Percentiles rank a stretch among this genome's conserved stretches.
phyloP scores from a whole-genome alignment of 2,329 filamentous ascomycete genomes.

The Pseudogymnoascus sp. region DNA sequence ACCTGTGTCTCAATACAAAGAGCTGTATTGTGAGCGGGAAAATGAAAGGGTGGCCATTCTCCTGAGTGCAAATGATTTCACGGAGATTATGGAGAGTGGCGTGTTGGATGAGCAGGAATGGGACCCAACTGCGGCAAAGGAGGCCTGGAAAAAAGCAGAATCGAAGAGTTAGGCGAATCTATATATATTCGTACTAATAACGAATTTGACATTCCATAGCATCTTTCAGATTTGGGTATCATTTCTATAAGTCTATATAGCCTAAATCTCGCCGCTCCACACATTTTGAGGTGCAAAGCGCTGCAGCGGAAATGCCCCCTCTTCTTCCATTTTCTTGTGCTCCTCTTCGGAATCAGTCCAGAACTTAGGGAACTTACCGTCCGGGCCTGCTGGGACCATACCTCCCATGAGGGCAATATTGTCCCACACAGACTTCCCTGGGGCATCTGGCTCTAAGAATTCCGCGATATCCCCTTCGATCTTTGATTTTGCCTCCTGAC shows the following conservation, averaged over 20 bases:
- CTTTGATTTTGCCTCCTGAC: slow-evolving; percentile 46
- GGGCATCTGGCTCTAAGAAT: slow-evolving; percentile 2
- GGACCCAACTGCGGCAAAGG: background rate
- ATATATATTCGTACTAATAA: background rate
- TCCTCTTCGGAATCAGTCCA: background rate
- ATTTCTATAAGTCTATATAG: background rate
- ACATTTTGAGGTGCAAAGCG: slow-evolving; percentile 2
- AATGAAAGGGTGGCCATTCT: slow-evolving; percentile 12
- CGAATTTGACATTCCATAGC: background rate
- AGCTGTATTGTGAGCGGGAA: slow-evolving; percentile 15
- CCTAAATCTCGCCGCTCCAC: background rate
- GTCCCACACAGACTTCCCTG: background rate
- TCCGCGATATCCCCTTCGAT: slow-evolving; percentile 31
- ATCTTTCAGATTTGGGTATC: background rate
- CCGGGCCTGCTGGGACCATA: background rate
- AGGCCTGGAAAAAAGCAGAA: background rate
- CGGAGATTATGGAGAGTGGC: slow-evolving; percentile 19
- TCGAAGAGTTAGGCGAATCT: background rate
- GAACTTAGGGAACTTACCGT: background rate
- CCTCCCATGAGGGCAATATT: background rate
- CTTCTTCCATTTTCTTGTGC: slow-evolving; percentile 4
- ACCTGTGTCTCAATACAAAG: slow-evolving; percentile 16
- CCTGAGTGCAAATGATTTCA: slow-evolving; percentile 20
- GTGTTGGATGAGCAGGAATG: background rate
- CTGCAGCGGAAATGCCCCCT: background rate